Evolutionary conservation across 2,329 filamentous ascomycete species (phyloP).

Genomic region (Scopulariopsis brevicaulis): DNA sequence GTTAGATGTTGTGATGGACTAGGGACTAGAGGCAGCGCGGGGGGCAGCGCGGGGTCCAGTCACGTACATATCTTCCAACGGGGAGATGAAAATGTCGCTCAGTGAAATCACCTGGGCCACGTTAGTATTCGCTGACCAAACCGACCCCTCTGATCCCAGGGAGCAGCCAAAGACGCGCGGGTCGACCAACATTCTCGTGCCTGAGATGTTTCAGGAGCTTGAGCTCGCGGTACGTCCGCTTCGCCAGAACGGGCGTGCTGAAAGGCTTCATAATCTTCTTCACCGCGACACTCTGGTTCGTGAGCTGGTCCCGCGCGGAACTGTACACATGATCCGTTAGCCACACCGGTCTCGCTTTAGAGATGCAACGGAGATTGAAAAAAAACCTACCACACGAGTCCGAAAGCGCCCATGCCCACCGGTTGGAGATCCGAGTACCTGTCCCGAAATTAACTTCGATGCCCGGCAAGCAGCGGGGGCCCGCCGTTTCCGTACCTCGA

Average conservation of each 20-base stretch:
- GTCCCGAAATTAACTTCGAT: constrained; percentile 5
- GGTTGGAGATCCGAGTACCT: constrained; percentile 98
- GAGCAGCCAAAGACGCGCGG: constrained; percentile 1
- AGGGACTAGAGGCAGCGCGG: constrained; percentile 4
- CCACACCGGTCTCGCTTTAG: not conserved
- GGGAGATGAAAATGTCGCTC: constrained; percentile 99
- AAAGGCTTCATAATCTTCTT: constrained; percentile 99
- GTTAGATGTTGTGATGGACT: not conserved
- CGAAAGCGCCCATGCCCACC: constrained; percentile 98
- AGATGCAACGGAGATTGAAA: constrained; percentile 5
- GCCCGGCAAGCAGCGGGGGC: not conserved
- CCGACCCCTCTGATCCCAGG: not conserved
- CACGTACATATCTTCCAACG: constrained; percentile 89
- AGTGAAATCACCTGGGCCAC: constrained; percentile 77
- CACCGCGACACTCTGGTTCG: constrained; percentile 89
- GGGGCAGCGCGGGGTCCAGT: not conserved
- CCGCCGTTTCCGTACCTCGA: constrained; percentile 57
- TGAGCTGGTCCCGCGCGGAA: constrained; percentile 96
- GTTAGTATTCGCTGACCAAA: not conserved
- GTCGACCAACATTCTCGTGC: constrained; percentile 73
- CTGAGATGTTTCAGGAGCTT: constrained; percentile 94
- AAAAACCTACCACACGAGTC: constrained; percentile 75
- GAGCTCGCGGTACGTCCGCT: constrained; percentile 93
- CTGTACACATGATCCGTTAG: constrained; percentile 32
- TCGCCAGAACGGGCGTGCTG: constrained; percentile 95